Base-by-base conservation (phyloP, 2,329 filamentous ascomycete genomes). In the Zymoseptoria pseudotritici region DNA sequence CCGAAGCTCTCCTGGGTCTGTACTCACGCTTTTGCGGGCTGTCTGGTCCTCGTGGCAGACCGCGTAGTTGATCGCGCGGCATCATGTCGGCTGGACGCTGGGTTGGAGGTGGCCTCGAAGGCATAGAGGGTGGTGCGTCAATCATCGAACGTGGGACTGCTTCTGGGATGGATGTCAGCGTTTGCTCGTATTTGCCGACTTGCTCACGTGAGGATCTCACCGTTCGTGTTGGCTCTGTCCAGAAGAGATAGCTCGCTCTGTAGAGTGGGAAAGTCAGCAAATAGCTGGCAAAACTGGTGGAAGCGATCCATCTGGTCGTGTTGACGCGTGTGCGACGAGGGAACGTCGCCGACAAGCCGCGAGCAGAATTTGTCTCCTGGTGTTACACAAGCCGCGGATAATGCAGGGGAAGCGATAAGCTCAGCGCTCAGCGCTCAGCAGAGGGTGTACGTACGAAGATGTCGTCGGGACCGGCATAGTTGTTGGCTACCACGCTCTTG, bases 171-270 rank as follows among this genome's bases (percentile, higher is more conserved):
- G 19, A 26, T 19, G 42, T 61, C 49, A 65, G 53, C 51, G 31
- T 36, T 22, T 29, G 9, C 53, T 29, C 9, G 49, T 13, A 22
- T 20, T 13, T 22, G 42, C 52, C 26, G 36, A 46, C 17, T 46
- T n/a, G 36, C 36, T 46, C 36, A 46, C 36, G 36, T 46, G 36
- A 46, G 36, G 17, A 46, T 46, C 36, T 46, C 72, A 67, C 72
- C 71, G 62, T 73, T 75, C 56, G 75, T 66, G 63, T 76, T 75
- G 26, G 76, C 73, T 66, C 79, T 81, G 67, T 90, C 86, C 59
- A 87, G 83, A 52, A 91, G 77, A 6, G 81, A 86, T 64, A 91
- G 78, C 58, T 86, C 86, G 70, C 84, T 84, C 89, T 91, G 73
- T 60, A 68, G 63, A 55, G 67, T 63, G 36, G 74, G 72, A 69